These are phyloP conservation scores for Botrytis porri DNA, from an alignment of 2,329 filamentous ascomycete species.

Conservation along the genomic window DNA sequence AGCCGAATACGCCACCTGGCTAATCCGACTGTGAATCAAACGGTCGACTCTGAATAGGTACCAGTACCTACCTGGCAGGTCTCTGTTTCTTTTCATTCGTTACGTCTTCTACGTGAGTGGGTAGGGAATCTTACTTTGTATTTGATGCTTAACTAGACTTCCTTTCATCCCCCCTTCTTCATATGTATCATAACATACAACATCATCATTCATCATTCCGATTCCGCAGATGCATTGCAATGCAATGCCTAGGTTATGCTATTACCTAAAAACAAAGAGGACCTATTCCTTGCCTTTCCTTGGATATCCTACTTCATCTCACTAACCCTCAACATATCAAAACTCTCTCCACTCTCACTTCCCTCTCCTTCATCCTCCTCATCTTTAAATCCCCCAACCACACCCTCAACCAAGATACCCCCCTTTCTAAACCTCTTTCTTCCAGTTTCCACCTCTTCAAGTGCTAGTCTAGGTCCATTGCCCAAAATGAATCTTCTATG, in stretches of 20 bases:
- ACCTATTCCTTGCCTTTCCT: neutral
- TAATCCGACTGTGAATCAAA: too few relatives aligned
- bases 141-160: too few relatives aligned
- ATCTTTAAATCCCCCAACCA: constrained; percentile 19
- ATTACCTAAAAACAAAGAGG: neutral
- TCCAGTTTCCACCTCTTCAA: constrained; percentile 35
- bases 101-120: too few relatives aligned
- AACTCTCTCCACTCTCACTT: constrained; percentile 32
- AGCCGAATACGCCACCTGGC: too few relatives aligned
- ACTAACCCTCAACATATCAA: constrained; percentile 33
- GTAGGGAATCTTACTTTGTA: too few relatives aligned
- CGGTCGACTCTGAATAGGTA: too few relatives aligned
- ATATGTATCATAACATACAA: too few relatives aligned
- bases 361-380: constrained; percentile 11
- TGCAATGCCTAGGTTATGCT: neutral
- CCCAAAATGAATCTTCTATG: constrained; percentile 67
- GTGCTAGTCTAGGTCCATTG: constrained; percentile 27
- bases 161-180: too few relatives aligned
- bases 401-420: constrained; percentile 30
- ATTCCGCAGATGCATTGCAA: neutral
- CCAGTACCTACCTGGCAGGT: too few relatives aligned
- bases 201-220: too few relatives aligned
- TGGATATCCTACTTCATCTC: constrained; percentile 20
- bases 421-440: constrained; percentile 30
- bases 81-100: too few relatives aligned